These are phyloP conservation scores for Alternaria tenuissima DNA, from an alignment of 2,329 filamentous ascomycete species.

Conservation along the genomic window DNA sequence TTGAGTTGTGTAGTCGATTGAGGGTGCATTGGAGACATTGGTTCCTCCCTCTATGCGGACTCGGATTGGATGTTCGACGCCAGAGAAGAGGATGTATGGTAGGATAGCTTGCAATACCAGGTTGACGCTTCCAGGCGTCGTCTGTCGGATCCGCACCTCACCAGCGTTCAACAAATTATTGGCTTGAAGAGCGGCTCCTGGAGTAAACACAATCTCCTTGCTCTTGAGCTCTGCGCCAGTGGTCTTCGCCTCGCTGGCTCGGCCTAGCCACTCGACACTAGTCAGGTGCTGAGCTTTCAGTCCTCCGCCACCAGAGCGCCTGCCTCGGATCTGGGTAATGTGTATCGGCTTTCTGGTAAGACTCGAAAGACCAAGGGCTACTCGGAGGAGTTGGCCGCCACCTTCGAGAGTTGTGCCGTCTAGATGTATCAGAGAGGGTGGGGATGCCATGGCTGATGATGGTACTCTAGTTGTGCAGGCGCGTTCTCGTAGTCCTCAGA, in stretches of 20 bases:
- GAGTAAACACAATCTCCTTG: constrained; percentile 52
- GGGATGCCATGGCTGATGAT: constrained; percentile 13
- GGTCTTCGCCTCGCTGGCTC: constrained; percentile 57
- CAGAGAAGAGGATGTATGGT: constrained; percentile 62
- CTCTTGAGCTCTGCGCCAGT: constrained; percentile 55
- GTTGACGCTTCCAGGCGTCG: constrained; percentile 61
- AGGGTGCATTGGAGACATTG: constrained; percentile 64
- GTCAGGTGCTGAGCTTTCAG: constrained; percentile 67
- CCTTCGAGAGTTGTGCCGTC: constrained; percentile 68
- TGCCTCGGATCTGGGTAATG: constrained; percentile 64
- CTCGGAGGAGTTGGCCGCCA: constrained; percentile 68
- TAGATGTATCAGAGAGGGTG: constrained; percentile 42
- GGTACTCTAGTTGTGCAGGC: background rate
- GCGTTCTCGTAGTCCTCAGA: no score
- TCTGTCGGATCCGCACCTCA: constrained; percentile 49
- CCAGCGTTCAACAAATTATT: constrained; percentile 3
- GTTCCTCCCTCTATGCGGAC: constrained; percentile 65
- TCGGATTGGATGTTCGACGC: constrained; percentile 24
- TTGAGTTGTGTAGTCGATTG: constrained; percentile 64
- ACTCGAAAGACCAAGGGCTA: constrained; percentile 63
- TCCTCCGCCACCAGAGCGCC: constrained; percentile 60
- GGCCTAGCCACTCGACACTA: constrained; percentile 61
- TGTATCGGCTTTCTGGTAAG: constrained; percentile 60
- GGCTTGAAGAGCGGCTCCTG: background rate
- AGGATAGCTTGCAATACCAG: constrained; percentile 67